phyloP scores from a whole-genome alignment of 1,284 basidiomycete genomes.

The Puccinia polysora region DNA sequence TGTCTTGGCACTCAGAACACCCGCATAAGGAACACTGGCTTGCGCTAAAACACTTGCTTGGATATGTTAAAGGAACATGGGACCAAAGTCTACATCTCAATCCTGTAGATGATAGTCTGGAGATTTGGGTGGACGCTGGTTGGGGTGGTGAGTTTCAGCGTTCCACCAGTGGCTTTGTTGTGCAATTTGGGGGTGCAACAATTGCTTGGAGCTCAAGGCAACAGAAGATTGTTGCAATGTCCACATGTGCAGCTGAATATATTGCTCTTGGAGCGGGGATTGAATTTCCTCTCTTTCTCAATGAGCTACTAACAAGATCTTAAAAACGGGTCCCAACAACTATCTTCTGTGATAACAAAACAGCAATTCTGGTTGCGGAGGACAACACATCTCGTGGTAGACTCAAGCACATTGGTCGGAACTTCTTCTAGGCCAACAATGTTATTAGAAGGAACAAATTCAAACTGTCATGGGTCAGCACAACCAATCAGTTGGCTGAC shows the following conservation, averaged over 20 bases:
- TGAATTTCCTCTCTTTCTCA: background rate
- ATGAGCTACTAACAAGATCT: background rate
- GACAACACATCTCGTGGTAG: background rate
- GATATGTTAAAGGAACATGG: background rate
- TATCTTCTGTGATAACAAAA: conserved; percentile 1
- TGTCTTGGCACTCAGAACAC: background rate
- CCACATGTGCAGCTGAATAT: background rate
- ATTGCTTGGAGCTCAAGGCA: background rate
- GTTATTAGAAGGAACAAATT: conserved; percentile 1
- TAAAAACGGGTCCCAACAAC: background rate
- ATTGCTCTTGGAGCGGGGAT: background rate
- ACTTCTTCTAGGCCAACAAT: conserved; percentile 2
- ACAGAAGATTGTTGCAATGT: background rate
- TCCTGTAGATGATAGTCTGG: background rate
- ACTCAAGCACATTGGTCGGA: background rate
- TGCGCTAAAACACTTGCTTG: background rate
- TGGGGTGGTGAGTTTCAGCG: conserved; percentile 1
- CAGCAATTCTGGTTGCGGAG: background rate
- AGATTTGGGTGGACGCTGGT: background rate
- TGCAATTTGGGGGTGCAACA: background rate
- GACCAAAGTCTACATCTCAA: background rate
- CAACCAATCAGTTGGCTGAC: background rate
- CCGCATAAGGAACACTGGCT: background rate
- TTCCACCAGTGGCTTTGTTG: background rate
- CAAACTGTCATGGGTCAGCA: background rate